A percentile compares a stretch with the other conserved stretches of the same genome.
Conservation (phyloP, 2,329 filamentous ascomycete genomes). For the Nigrograna mackinnonii region DNA sequence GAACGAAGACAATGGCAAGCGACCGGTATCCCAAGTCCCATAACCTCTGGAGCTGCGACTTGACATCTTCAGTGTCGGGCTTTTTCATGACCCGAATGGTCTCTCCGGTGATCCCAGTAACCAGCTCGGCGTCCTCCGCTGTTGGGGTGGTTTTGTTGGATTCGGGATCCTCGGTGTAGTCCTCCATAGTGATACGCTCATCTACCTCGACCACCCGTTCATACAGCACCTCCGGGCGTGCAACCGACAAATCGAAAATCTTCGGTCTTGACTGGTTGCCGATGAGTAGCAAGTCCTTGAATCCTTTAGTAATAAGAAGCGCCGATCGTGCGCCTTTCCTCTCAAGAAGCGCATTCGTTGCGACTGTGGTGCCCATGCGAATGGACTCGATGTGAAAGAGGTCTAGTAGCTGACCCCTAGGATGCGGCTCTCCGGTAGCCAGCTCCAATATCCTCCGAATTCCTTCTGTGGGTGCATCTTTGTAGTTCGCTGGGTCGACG, state of each 20-base stretch:
- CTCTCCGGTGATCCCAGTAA: constrained; percentile 18
- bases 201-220: constrained; percentile 21
- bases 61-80: not conserved
- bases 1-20: constrained; percentile 32
- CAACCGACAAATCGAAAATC: constrained; percentile 27
- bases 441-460: constrained; percentile 32
- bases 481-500: constrained; percentile 30
- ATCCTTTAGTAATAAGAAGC: too few species aligned
- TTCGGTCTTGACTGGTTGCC: constrained; percentile 26
- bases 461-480: constrained; percentile 35
- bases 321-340: constrained; percentile 11
- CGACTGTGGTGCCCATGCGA: constrained; percentile 25
- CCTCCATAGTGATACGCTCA: constrained; percentile 25
- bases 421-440: constrained; percentile 15
- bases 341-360: constrained; percentile 27
- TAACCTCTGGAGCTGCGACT: not conserved
- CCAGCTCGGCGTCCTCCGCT: too few species aligned
- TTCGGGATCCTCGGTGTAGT: constrained; percentile 22
- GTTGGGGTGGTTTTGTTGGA: too few species aligned
- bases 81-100: constrained; percentile 14
- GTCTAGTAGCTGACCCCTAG: constrained; percentile 23
- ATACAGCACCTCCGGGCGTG: constrained; percentile 20
- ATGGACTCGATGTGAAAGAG: constrained; percentile 18
- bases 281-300: constrained; percentile 22
- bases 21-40: constrained; percentile 15